Conservation (phyloP, 495 filamentous ascomycete genomes). For the Penicillium lividum region DNA sequence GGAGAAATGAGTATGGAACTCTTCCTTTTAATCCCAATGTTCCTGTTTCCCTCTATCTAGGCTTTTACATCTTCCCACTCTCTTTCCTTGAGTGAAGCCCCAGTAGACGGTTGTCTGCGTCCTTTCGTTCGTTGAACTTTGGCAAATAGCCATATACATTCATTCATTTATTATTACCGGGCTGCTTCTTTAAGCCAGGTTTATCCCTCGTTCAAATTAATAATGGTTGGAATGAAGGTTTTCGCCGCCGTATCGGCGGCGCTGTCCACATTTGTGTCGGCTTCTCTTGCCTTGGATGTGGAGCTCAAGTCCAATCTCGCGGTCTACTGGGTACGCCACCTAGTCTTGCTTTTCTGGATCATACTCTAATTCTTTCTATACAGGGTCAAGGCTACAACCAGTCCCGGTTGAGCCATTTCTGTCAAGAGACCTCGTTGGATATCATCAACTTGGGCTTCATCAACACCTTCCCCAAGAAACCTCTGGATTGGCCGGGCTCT, state of each 20-base stretch:
- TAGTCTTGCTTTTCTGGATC: conserved; percentile 13
- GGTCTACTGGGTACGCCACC: conserved; percentile 59
- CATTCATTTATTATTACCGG: conserved; percentile 26
- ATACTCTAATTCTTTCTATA: conserved; percentile 4
- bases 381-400: conserved; percentile 55
- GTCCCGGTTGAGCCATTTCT: conserved; percentile 55
- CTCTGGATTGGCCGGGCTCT: conserved; percentile 56
- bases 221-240: conserved; percentile 33
- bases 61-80: conserved; percentile 21
- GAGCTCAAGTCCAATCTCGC: conserved; percentile 57
- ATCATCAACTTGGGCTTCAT: conserved; percentile 70
- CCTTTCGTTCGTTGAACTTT: conserved; percentile 42
- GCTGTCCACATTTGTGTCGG: conserved; percentile 32
- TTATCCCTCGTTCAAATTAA: conserved; percentile 29
- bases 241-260: conserved; percentile 24
- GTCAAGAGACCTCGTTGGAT: conserved; percentile 59
- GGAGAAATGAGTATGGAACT: background rate
- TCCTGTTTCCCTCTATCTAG: background rate
- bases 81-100: conserved; percentile 28
- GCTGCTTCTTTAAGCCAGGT: conserved; percentile 13
- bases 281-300: conserved; percentile 50
- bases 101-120: conserved; percentile 52
- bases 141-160: conserved; percentile 15
- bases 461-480: conserved; percentile 58
- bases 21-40: conserved; percentile 10